Conservation (phyloP, 768 basidiomycete species). For the Russula earlei region DNA sequence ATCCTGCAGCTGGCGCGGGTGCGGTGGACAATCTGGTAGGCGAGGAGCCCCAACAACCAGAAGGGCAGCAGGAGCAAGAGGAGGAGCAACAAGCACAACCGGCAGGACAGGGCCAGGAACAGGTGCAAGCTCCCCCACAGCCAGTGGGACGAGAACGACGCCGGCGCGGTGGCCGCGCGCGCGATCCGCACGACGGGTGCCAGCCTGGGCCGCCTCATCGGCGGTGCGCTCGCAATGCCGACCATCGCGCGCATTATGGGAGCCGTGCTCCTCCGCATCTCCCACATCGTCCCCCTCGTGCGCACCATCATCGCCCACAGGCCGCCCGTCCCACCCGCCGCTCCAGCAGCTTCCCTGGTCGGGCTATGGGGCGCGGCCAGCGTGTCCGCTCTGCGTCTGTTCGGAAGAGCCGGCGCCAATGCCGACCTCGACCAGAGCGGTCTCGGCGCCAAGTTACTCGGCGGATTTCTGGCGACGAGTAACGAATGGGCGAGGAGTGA, state of each 20-base stretch:
- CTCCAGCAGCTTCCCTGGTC: neutral
- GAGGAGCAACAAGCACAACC: neutral
- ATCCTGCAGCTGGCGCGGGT: neutral
- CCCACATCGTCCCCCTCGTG: constrained; percentile 33
- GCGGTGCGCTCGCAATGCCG: constrained; percentile 61
- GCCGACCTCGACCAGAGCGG: neutral
- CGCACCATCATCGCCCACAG: constrained; percentile 25
- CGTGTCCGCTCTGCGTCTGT: neutral
- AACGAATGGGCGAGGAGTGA: constrained; percentile 57
- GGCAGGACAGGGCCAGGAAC: no score
- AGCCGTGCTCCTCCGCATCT: constrained; percentile 42
- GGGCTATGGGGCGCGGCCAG: neutral
- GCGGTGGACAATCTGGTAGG: neutral
- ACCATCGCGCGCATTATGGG: constrained; percentile 62
- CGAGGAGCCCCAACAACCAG: neutral
- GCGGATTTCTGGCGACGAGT: constrained; percentile 38
- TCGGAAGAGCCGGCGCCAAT: neutral
- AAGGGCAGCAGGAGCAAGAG: neutral
- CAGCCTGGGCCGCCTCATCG: constrained; percentile 56
- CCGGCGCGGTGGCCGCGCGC: constrained; percentile 46
- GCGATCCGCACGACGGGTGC: constrained; percentile 48
- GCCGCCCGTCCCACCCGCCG: neutral
- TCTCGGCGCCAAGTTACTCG: constrained; percentile 22
- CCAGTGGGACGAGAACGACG: constrained; percentile 18
- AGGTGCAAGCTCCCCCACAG: no score